Percentiles rank a stretch among this genome's conserved stretches.
phyloP scores from a whole-genome alignment of 139 green algal genomes.

The Volvox reticuliferus region DNA sequence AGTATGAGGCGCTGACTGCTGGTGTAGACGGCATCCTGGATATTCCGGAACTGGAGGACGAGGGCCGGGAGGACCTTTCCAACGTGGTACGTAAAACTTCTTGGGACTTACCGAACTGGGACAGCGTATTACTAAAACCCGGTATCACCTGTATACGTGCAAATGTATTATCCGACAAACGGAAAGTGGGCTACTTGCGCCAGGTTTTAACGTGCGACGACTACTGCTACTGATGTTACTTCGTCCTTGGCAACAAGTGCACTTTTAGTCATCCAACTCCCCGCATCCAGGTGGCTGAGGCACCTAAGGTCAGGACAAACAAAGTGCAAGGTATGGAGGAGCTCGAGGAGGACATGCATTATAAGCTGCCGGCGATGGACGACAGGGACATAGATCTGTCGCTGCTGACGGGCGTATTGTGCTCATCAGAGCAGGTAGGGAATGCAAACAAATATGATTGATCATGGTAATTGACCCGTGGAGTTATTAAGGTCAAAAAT shows the following conservation, averaged over 20 bases:
- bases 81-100: constrained; percentile 62
- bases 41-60: constrained; percentile 71
- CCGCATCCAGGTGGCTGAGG: constrained; percentile 58
- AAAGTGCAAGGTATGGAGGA: constrained; percentile 66
- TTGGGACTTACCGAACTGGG: too few species aligned
- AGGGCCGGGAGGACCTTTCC: constrained; percentile 69
- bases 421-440: constrained; percentile 66
- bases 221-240: too few species aligned
- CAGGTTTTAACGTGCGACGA: too few species aligned
- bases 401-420: constrained; percentile 64
- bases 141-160: too few species aligned
- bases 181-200: too few species aligned
- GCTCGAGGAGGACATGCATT: constrained; percentile 68
- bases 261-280: too few species aligned
- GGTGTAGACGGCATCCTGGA: constrained; percentile 54
- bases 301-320: constrained; percentile 59
- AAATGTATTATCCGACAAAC: too few species aligned
- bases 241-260: too few species aligned
- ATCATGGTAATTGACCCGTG: too few species aligned
- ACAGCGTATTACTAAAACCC: too few species aligned
- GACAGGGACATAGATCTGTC: constrained; percentile 66
- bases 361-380: constrained; percentile 49
- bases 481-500: too few species aligned
- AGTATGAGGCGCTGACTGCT: constrained; percentile 48
- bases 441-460: too few species aligned